Evolutionary conservation across 169 alveolate genomes (phyloP), one percentile per base, ranked within the genome.

Genomic region (Theileria parva): DNA sequence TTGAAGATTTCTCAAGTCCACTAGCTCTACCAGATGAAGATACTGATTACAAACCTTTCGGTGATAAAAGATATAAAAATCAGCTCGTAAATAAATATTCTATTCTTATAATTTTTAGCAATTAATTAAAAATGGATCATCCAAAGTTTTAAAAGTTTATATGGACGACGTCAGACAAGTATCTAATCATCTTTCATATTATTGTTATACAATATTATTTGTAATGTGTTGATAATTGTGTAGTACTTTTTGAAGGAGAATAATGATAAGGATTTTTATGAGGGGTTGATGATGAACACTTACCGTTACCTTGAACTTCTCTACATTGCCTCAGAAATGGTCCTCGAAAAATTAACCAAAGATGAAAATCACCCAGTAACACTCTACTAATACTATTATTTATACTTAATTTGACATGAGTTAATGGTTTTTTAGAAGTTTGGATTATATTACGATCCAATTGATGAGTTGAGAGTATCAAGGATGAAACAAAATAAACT

Each of bases 401-500:
- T 25, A 61, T 15, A 30, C 66, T 21, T 28, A 73, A 27, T 77
- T 73, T 63, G 0, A 77, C 65, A 81, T 39, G 83, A 59, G 21
- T 30, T 74, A 69, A 21, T 80, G 85, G 61, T 13, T 2, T n/a
- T 51, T 1, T 68, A 51, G 64, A 68, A 68, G 17, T 17, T 13
- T 44, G 77, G 60, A 1, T n/a, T 19, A 7, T 68, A 51, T 68
- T 44, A 68, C 19, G 64, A 68, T 68, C 77, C 77, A 5, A 68
- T 68, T 17, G 77, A 68, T 19, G 77, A 68, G 25, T 59, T 68
- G 71, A 83, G 94, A 25, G 91, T 84, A 71, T 81, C 81, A 25
- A 50, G 92, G 23, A 93, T 93, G 96, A 91, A 87, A 57, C 88
- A 80, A n/a, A 88, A 92, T 86, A 93, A 92, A 70, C 77, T 93